A percentile compares a stretch with the other conserved stretches of the same genome.
Conservation (phyloP, 2,329 filamentous ascomycete genomes). For the Pleomassaria siparia region DNA sequence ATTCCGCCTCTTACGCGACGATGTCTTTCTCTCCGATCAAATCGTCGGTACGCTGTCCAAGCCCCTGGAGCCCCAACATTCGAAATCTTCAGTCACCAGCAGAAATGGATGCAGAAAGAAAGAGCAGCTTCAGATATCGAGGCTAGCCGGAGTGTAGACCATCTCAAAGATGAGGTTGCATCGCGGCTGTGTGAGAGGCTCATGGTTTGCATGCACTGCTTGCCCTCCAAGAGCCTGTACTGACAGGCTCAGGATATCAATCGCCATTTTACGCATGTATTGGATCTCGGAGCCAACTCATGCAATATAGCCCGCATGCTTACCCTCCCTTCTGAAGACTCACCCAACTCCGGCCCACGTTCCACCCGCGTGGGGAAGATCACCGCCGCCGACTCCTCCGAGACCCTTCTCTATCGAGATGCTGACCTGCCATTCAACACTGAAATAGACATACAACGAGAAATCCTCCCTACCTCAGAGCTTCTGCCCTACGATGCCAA, state of each 20-base stretch:
- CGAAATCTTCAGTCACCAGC: conserved; percentile 85
- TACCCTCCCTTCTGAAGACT: conserved; percentile 61
- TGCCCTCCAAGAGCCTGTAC: background rate
- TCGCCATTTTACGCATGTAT: conserved; percentile 76
- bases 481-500: conserved; percentile 72
- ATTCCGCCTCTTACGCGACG: conserved; percentile 36
- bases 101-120: conserved; percentile 91
- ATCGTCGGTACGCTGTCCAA: conserved; percentile 72
- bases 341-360: conserved; percentile 65
- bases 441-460: conserved; percentile 69
- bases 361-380: conserved; percentile 71
- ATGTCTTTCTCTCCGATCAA: conserved; percentile 23
- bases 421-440: conserved; percentile 72
- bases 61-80: conserved; percentile 74
- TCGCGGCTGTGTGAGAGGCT: conserved; percentile 80
- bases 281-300: conserved; percentile 93
- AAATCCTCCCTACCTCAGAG: conserved; percentile 75
- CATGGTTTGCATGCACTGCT: conserved; percentile 56
- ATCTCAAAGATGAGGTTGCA: conserved; percentile 91
- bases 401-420: conserved; percentile 78
- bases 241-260: conserved; percentile 76
- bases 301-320: conserved; percentile 90
- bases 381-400: conserved; percentile 79
- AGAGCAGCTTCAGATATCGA: conserved; percentile 72
- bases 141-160: conserved; percentile 79